These are phyloP conservation scores for Suillus cothurnatus DNA, from an alignment of 768 basidiomycete species.

Conservation along the genomic window DNA sequence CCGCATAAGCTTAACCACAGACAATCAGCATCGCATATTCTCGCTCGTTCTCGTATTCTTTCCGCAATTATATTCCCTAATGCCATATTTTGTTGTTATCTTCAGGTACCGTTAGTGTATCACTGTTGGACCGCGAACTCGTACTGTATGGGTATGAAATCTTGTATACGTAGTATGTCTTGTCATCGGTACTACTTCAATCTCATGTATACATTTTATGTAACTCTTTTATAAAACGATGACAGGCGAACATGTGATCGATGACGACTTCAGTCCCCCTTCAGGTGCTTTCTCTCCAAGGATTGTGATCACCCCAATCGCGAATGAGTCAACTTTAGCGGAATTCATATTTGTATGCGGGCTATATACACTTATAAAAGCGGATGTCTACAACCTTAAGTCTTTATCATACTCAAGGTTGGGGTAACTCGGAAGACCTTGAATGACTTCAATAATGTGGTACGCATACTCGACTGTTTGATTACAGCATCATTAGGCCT, in stretches of 20 bases:
- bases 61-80: neutral
- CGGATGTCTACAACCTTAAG: neutral
- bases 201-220: neutral
- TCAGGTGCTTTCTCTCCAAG: neutral
- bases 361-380: neutral
- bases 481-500: no score
- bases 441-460: no score
- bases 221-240: neutral
- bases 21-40: neutral
- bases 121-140: neutral
- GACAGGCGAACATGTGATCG: neutral
- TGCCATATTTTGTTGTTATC: neutral
- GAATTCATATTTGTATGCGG: neutral
- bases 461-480: no score
- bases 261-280: neutral
- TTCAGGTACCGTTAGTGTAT: neutral
- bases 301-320: neutral
- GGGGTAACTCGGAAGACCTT: neutral
- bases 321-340: neutral
- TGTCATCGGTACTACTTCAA: neutral
- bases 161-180: neutral
- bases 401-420: neutral
- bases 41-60: neutral
- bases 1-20: slow-evolving; percentile 16
- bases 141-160: neutral